Evolutionary conservation across 768 basidiomycete genomes (phyloP), one percentile per base, ranked within the genome.

Genomic region (Mycena pura): DNA sequence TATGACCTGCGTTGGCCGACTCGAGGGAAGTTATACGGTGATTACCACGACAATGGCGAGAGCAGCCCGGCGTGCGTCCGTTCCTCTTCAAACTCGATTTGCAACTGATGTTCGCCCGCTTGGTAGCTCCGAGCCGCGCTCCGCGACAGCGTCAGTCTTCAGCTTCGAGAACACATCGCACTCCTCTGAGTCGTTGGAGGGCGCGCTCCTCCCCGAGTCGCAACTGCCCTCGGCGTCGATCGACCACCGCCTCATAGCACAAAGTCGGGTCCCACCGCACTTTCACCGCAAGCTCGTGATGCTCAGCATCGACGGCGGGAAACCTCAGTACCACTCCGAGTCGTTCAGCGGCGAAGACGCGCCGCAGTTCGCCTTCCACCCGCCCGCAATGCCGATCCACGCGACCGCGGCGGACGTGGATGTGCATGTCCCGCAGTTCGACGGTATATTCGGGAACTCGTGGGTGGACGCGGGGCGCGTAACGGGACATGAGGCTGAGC

Each of bases 51-150:
- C 22, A 69, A 70, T 22, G 67, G 66, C 39, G 56, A 29, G 31
- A 72, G 71, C 34, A 72, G 71, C 34, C 67, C 71, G 17, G 63
- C 70, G 71, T 73, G 22, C 52, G 63, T 55, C 31, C 21, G 8
- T 19, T 50, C 10, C 31, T n/a, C 5, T 34, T 45, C 19, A 14
- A 27, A 24, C 10, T 43, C 21, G 32, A n/a, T 8, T 19, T 27
- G 14, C 17, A 24, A 41, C 29, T 34, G 13, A 48, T 15, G 10
- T 15, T 2, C 8, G 13, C 13, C 17, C 39, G 7, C 9, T 17
- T 17, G 39, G 28, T 28, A 64, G 62, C 3, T 59, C 63, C 3
- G 63, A 55, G 31, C 46, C 63, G 9, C 31, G 15, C 1, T 59
- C 63, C 5, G 56, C 50, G 1, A 63, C 39, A 3, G 34, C 28